Conservation (phyloP, 768 basidiomycete species). For the Tricholoma terreum region DNA sequence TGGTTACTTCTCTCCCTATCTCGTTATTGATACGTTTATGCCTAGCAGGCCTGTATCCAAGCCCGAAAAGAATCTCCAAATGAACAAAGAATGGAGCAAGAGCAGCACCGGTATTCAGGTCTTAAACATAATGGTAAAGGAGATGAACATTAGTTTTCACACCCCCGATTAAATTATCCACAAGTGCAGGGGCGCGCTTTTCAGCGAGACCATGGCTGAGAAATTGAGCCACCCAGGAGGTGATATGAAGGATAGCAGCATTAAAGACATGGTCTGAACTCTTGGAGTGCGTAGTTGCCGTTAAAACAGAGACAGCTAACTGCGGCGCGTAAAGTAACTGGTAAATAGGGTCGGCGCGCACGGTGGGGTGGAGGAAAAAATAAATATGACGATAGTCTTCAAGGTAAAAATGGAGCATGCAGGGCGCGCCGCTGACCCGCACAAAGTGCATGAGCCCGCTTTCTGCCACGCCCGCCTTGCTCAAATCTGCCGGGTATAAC, state of each 20-base stretch:
- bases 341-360: too few relatives aligned
- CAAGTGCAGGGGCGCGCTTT: constrained; percentile 81
- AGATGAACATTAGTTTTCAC: constrained; percentile 13
- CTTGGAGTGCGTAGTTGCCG: constrained; percentile 66
- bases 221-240: constrained; percentile 93
- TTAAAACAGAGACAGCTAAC: constrained; percentile 57
- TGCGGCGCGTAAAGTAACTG: constrained; percentile 84
- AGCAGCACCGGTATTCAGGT: constrained; percentile 60
- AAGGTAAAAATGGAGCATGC: constrained; percentile 32
- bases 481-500: constrained; percentile 53
- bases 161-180: constrained; percentile 91
- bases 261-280: constrained; percentile 46
- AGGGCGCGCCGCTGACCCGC: constrained; percentile 63
- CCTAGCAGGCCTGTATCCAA: constrained; percentile 78
- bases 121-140: constrained; percentile 4
- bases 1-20: too few relatives aligned
- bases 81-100: constrained; percentile 84
- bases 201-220: constrained; percentile 86
- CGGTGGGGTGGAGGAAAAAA: too few relatives aligned
- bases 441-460: constrained; percentile 54
- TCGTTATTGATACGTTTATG: constrained; percentile 74
- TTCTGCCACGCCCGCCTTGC: constrained; percentile 54
- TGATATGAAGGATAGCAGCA: constrained; percentile 55
- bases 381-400: not conserved
- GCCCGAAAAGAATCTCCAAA: too few relatives aligned